A percentile compares a stretch with the other conserved stretches of the same genome.
These are phyloP conservation scores for Dipteronia dyeriana DNA, from an alignment of 345 rosid species.

Conservation along the genomic window DNA sequence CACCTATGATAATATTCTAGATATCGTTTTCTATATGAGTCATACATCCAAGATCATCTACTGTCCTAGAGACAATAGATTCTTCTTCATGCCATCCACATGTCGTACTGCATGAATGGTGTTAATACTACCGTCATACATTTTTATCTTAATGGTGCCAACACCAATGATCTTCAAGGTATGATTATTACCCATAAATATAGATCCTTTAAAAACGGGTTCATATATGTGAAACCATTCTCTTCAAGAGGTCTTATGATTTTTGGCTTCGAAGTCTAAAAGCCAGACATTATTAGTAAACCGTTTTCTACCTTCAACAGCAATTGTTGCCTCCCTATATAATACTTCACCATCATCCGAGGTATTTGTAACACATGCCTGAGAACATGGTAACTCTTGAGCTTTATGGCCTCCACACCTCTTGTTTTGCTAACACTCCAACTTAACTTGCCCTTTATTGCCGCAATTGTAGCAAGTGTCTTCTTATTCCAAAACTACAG, in stretches of 20 bases:
- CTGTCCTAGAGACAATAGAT: constrained; percentile 13
- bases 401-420: neutral
- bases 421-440: neutral
- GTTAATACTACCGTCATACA: neutral
- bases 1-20: neutral
- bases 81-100: constrained; percentile 16
- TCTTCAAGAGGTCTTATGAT: neutral
- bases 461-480: neutral
- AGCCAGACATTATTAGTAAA: neutral
- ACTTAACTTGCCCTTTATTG: neutral
- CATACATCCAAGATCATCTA: neutral
- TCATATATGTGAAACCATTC: constrained; percentile 8
- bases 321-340: neutral
- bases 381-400: neutral
- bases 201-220: constrained; percentile 2
- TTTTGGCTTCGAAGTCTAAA: neutral
- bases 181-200: neutral
- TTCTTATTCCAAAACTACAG: neutral
- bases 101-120: constrained; percentile 4
- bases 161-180: neutral
- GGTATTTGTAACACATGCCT: neutral
- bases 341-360: neutral
- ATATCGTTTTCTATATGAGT: neutral
- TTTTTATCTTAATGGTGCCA: too few species aligned
- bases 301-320: too few species aligned